Conservation (phyloP, 352 stramenopile genomes). For the Phytophthora fragariaefolia region DNA sequence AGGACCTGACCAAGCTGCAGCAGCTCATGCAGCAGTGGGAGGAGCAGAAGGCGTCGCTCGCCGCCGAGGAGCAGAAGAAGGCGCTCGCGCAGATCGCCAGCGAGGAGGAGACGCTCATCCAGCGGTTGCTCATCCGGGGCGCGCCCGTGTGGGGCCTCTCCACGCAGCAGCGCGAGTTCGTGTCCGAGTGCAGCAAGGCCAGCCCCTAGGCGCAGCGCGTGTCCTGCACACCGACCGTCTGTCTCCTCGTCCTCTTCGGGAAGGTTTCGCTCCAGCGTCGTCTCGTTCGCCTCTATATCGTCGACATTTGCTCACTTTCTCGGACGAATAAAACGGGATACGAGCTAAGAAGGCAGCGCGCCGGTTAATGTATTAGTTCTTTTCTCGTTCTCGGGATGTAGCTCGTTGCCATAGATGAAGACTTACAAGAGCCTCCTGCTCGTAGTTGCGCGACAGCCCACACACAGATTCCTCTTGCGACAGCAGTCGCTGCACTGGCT, state of each 20-base stretch:
- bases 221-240: conserved; percentile 9
- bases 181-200: conserved; percentile 58
- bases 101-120: conserved; percentile 58
- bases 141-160: conserved; percentile 81
- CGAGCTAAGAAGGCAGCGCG: conserved; percentile 29
- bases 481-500: too few species aligned
- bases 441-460: background rate
- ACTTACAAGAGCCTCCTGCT: background rate
- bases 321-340: conserved; percentile 41
- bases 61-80: conserved; percentile 47
- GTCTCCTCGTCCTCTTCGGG: background rate
- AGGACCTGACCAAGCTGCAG: conserved; percentile 63
- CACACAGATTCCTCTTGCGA: too few species aligned
- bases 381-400: conserved; percentile 5
- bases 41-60: conserved; percentile 42
- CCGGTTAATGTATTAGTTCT: conserved; percentile 34
- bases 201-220: conserved; percentile 16
- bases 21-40: conserved; percentile 71
- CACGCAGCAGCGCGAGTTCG: conserved; percentile 74
- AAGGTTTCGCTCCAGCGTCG: conserved; percentile 8
- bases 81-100: conserved; percentile 51
- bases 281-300: conserved; percentile 1
- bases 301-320: conserved; percentile 24
- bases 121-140: conserved; percentile 74
- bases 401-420: background rate